These are phyloP conservation scores for Rhizoctonia solani DNA, from an alignment of 1,284 basidiomycete species.

Conservation along the genomic window DNA sequence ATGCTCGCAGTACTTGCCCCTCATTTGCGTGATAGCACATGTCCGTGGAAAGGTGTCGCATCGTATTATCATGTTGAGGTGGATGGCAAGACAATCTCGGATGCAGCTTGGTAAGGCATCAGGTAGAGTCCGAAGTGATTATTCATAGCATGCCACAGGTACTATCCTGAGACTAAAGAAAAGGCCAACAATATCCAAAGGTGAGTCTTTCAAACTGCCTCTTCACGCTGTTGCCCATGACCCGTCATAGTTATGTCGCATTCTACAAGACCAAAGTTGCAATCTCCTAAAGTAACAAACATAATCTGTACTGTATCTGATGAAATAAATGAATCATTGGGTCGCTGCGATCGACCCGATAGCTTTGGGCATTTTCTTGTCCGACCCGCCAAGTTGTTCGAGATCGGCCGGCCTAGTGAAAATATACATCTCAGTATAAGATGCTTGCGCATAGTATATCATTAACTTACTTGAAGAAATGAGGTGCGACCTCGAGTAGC, in stretches of 20 bases:
- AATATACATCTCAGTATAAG: constrained; percentile 19
- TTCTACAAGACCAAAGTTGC: constrained; percentile 45
- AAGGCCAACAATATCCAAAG: constrained; percentile 60
- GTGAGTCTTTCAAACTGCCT: constrained; percentile 43
- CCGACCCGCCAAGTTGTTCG: constrained; percentile 78
- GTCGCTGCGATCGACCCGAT: constrained; percentile 37
- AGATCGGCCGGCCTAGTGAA: constrained; percentile 61
- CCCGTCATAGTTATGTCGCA: constrained; percentile 40
- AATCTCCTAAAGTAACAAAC: constrained; percentile 25
- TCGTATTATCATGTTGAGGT: constrained; percentile 62
- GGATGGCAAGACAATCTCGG: constrained; percentile 54
- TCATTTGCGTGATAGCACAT: background rate
- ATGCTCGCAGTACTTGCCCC: background rate
- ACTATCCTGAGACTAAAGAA: constrained; percentile 58
- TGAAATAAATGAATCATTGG: background rate
- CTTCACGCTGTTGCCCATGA: background rate
- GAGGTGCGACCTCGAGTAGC: constrained; percentile 93
- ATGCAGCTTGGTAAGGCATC: constrained; percentile 62
- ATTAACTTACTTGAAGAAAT: constrained; percentile 78
- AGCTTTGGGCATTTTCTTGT: constrained; percentile 88
- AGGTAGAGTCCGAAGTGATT: background rate
- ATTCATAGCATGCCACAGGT: constrained; percentile 50
- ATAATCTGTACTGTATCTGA: background rate
- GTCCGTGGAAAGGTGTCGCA: constrained; percentile 45
- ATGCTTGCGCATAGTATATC: no score